These are phyloP conservation scores for Talaromyces proteolyticus DNA, from an alignment of 495 filamentous ascomycete species.

Conservation along the genomic window DNA sequence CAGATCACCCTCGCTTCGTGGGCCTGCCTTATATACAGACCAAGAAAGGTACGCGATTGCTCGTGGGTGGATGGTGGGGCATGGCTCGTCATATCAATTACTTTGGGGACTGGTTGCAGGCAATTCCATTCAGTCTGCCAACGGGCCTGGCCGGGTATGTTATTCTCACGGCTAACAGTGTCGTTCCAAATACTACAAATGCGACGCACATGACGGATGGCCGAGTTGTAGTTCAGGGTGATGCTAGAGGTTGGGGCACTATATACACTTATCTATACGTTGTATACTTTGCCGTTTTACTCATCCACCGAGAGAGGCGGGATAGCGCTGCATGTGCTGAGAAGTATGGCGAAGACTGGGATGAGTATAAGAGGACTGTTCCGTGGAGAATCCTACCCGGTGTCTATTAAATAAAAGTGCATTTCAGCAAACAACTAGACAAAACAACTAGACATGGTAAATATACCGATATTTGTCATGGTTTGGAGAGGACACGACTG, in stretches of 20 bases:
- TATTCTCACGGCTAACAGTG: no score
- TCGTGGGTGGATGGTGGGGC: constrained; percentile 94
- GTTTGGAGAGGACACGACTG: no score
- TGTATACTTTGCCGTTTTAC: constrained; percentile 81
- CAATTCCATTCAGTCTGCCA: constrained; percentile 86
- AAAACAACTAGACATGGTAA: no score
- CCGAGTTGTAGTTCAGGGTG: constrained; percentile 50
- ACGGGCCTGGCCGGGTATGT: constrained; percentile 81
- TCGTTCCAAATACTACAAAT: no score
- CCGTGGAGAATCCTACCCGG: constrained; percentile 84
- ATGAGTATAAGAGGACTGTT: constrained; percentile 78
- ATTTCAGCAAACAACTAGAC: no score
- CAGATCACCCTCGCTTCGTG: constrained; percentile 70
- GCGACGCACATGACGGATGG: constrained; percentile 40
- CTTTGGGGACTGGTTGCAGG: constrained; percentile 90
- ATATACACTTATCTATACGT: constrained; percentile 94
- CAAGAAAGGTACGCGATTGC: constrained; percentile 68
- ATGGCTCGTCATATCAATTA: constrained; percentile 92
- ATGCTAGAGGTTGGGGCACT: constrained; percentile 73
- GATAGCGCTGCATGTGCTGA: constrained; percentile 88
- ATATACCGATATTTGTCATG: no score
- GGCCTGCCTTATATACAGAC: constrained; percentile 88
- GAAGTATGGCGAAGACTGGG: constrained; percentile 95
- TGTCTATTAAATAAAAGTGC: constrained; percentile 80
- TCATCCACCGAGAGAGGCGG: constrained; percentile 81